Evolutionary conservation across 2,329 filamentous ascomycete genomes (phyloP), one percentile per base, ranked within the genome.

Genomic region (Fusarium bulbicola): DNA sequence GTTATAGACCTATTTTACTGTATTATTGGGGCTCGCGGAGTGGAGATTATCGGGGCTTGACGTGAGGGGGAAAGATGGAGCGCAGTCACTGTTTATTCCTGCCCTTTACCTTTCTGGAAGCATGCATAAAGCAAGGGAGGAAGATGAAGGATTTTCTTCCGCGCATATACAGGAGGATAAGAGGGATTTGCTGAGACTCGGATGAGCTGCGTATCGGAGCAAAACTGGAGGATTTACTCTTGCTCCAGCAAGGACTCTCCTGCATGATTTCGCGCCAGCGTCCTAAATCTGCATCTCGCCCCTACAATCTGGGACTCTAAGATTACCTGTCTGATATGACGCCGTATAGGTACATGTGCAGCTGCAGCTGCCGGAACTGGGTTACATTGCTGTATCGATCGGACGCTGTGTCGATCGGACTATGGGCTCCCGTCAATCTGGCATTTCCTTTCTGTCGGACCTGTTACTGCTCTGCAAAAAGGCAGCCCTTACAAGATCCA

Each of bases 71-170:
- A 43, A 59, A 50, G 49, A 50, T 74, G 58, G 59, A 62, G 59
- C 65, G 39, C 56, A 24, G 53, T 42, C 46, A 26, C 18, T 56
- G 21, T 65, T 34, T 37, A n/a, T 40, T 49, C 37, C 30, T 24
- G 32, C 8, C 45, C 40, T 50, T 59, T 56, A 59, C 58, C 53
- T 30, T 68, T 62, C 46, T 59, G 45, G 63, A 62, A 59, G 46
- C 37, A 43, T 54, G 45, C 70, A 71, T 66, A 34, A 73, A 42
- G 70, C 45, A 73, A 73, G 70, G 70, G 70, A 71, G 36, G 18
- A 36, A 37, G 54, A 52, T 56, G 61, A 66, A 57, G 21, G 42
- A 56, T 56, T 49, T 60, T 57, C 40, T 50, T 60, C 49, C 39
- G 59, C 28, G 18, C 30, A 45, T 26, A 56, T 40, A 62, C 26